These are phyloP conservation scores for Plasmodium relictum DNA, from an alignment of 169 alveolate genomes.

Conservation along the genomic window DNA sequence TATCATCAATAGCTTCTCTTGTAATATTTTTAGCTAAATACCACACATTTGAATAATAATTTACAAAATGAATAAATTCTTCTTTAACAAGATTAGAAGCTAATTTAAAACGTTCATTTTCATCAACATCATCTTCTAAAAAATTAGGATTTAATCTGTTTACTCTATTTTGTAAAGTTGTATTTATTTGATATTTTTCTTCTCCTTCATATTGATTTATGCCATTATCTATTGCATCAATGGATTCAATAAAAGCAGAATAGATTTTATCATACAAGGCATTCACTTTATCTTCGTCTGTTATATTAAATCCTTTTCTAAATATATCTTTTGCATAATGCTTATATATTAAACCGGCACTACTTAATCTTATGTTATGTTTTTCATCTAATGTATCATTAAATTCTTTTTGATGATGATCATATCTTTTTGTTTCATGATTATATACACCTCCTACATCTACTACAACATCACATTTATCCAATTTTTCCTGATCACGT, in stretches of 20 bases:
- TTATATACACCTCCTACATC: conserved; percentile 94
- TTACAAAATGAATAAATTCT: conserved; percentile 79
- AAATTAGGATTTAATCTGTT: conserved; percentile 91
- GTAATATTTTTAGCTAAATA: conserved; percentile 78
- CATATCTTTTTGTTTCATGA: conserved; percentile 87
- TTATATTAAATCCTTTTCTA: conserved; percentile 80
- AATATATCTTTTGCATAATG: conserved; percentile 89
- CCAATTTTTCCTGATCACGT: conserved; percentile 89
- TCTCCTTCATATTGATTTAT: conserved; percentile 85
- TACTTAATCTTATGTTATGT: conserved; percentile 87
- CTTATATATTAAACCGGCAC: conserved; percentile 94
- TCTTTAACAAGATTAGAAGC: conserved; percentile 87
- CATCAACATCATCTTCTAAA: conserved; percentile 85
- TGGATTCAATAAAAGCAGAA: conserved; percentile 86
- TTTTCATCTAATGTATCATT: conserved; percentile 81
- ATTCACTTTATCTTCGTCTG: conserved; percentile 83
- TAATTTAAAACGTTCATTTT: conserved; percentile 82
- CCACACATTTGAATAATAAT: conserved; percentile 78
- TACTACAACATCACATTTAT: conserved; percentile 89
- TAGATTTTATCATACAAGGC: conserved; percentile 84
- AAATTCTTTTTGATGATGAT: conserved; percentile 94
- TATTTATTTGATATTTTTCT: conserved; percentile 84
- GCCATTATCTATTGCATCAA: conserved; percentile 95
- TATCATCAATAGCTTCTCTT: conserved; percentile 75
- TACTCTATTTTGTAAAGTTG: conserved; percentile 86